Conservation (phyloP, 2,329 filamentous ascomycete species). For the Myriangium duriaei region DNA sequence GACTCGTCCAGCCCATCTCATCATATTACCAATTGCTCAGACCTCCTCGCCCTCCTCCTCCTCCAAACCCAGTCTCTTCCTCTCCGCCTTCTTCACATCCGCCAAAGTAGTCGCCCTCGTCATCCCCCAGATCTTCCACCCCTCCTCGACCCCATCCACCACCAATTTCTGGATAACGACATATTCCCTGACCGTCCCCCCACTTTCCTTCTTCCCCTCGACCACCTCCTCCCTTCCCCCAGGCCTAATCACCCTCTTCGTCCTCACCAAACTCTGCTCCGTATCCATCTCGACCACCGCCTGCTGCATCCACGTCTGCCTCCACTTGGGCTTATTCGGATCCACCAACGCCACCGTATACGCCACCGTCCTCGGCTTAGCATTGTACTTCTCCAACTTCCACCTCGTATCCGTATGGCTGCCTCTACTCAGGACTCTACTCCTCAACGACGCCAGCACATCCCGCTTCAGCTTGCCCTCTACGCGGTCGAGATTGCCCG, state of each 20-base stretch:
- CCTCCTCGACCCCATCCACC: conserved; percentile 27
- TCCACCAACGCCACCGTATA: conserved; percentile 21
- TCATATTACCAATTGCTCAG: too few species aligned
- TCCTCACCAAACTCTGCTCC: conserved; percentile 12
- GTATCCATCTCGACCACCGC: conserved; percentile 13
- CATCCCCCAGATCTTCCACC: conserved; percentile 41
- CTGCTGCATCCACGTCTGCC: conserved; percentile 13
- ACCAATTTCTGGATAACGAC: conserved; percentile 37
- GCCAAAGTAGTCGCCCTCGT: conserved; percentile 30
- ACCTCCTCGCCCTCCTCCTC: too few species aligned
- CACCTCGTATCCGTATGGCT: conserved; percentile 21
- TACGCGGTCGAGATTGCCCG: conserved; percentile 23
- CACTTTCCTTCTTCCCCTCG: conserved; percentile 26
- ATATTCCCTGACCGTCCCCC: conserved; percentile 31
- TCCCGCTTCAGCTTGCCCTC: conserved; percentile 15
- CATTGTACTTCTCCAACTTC: conserved; percentile 19
- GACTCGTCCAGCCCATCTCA: too few species aligned
- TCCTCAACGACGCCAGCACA: conserved; percentile 17
- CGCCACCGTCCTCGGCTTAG: conserved; percentile 17
- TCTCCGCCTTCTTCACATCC: conserved; percentile 21
- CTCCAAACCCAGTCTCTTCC: conserved; percentile 8
- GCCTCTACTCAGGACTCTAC: conserved; percentile 24
- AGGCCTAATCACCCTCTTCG: conserved; percentile 17
- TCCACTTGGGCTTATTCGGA: conserved; percentile 16
- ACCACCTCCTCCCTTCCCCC: too few species aligned